phyloP scores from a whole-genome alignment of 345 rosid species.

The Murraya koenigii region DNA sequence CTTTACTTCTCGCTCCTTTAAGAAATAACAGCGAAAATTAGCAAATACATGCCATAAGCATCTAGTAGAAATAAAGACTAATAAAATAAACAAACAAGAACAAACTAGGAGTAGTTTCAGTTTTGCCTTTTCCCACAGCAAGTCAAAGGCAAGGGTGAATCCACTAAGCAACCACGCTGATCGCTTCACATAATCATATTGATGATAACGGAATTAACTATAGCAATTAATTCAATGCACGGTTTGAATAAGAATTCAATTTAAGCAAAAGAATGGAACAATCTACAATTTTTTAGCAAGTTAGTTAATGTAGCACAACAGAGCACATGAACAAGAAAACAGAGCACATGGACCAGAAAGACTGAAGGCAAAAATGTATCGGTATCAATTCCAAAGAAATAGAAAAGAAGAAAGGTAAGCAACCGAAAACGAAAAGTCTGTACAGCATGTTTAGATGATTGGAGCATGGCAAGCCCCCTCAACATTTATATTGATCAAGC shows the following conservation, averaged over 20 bases:
- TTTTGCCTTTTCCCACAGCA: not conserved
- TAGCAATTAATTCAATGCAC: not conserved
- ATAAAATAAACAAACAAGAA: not conserved
- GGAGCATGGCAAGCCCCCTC: not conserved
- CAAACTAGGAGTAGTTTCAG: not conserved
- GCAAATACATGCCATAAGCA: not conserved
- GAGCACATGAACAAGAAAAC: not conserved
- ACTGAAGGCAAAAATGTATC: not conserved
- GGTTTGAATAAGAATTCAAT: not conserved
- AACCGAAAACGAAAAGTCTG: not conserved
- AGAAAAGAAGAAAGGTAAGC: not conserved
- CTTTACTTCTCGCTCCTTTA: constrained; percentile 94
- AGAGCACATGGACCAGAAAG: not conserved
- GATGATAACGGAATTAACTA: not conserved
- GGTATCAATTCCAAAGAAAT: not conserved
- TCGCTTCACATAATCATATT: not conserved
- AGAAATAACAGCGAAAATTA: constrained; percentile 6
- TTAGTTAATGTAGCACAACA: not conserved
- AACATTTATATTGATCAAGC: not conserved
- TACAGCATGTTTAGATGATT: not conserved
- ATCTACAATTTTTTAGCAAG: not conserved
- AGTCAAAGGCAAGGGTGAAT: not conserved
- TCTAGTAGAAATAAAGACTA: not conserved
- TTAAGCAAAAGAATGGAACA: not conserved
- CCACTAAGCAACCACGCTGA: not conserved